Evolutionary conservation across 306 rosid species (phyloP).

Genomic region (Herpetospermum pedunculosum): DNA sequence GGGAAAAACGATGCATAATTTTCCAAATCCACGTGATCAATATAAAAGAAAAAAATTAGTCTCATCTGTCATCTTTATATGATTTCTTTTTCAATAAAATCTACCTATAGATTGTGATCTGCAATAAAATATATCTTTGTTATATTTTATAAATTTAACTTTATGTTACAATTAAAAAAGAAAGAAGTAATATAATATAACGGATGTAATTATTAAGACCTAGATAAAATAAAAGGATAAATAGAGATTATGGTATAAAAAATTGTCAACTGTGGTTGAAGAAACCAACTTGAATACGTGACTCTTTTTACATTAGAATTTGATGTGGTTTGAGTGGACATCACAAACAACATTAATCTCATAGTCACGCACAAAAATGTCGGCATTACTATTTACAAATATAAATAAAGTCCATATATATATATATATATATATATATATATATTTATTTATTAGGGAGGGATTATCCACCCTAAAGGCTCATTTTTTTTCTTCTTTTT

Average conservation of each 20-base stretch:
- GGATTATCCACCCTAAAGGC: not conserved
- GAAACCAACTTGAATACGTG: conserved; percentile 2
- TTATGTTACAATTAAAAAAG: not conserved
- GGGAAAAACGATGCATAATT: not conserved
- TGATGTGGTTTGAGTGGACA: not conserved
- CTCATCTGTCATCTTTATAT: not conserved
- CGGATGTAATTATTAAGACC: not conserved
- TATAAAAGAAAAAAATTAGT: not conserved
- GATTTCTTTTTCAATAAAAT: not conserved
- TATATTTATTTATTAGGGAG: too few relatives aligned
- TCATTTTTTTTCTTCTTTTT: too few relatives aligned
- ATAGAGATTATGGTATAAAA: not conserved
- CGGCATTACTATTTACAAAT: not conserved
- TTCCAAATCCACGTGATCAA: not conserved
- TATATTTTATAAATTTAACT: not conserved
- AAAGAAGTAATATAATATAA: not conserved
- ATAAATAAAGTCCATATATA: not conserved
- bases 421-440: too few relatives aligned
- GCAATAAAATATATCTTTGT: not conserved
- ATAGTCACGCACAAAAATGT: not conserved
- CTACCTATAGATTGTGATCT: not conserved
- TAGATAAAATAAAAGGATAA: not conserved
- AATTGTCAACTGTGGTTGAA: not conserved
- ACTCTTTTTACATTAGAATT: not conserved
- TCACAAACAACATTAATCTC: not conserved